These are phyloP conservation scores for Opeltia flavorubescens DNA, from an alignment of 495 filamentous ascomycete species.

Conservation along the genomic window DNA sequence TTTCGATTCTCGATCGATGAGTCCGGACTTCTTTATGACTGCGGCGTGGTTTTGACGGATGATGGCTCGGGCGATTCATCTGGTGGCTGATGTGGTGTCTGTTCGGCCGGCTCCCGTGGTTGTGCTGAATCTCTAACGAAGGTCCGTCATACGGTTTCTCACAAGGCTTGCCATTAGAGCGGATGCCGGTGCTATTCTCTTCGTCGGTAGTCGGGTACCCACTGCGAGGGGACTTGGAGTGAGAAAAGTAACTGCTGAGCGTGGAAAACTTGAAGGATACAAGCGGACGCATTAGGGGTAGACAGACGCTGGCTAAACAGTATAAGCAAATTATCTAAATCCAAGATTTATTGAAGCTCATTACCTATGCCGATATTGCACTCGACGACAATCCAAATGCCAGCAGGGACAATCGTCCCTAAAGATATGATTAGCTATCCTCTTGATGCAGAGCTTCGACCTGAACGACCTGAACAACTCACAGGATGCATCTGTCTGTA, in stretches of 20 bases:
- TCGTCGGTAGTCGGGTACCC: not conserved
- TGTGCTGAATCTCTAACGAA: not conserved
- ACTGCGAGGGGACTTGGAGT: not conserved
- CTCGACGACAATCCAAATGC: slow-evolving; percentile 2
- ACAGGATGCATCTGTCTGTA: slow-evolving; percentile 1
- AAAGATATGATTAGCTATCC: not conserved
- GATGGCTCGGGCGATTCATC: too few relatives aligned
- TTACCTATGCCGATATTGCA: slow-evolving; percentile 3
- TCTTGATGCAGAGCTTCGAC: not conserved
- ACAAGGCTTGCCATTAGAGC: not conserved
- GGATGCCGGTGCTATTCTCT: not conserved
- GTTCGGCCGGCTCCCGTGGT: not conserved
- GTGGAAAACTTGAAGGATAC: not conserved
- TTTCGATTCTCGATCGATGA: not conserved
- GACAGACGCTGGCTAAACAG: slow-evolving; percentile 1
- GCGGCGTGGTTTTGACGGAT: not conserved
- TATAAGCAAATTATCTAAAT: not conserved
- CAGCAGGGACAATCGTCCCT: slow-evolving; percentile 3
- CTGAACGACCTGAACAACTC: not conserved
- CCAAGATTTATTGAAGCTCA: not conserved
- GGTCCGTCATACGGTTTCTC: not conserved
- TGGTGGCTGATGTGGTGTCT: not conserved
- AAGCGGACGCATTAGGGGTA: slow-evolving; percentile 2
- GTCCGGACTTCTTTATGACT: not conserved
- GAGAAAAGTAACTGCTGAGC: not conserved